Evolutionary conservation across 345 rosid genomes (phyloP), one percentile per base, ranked within the genome.

Genomic region (Linum tenue): DNA sequence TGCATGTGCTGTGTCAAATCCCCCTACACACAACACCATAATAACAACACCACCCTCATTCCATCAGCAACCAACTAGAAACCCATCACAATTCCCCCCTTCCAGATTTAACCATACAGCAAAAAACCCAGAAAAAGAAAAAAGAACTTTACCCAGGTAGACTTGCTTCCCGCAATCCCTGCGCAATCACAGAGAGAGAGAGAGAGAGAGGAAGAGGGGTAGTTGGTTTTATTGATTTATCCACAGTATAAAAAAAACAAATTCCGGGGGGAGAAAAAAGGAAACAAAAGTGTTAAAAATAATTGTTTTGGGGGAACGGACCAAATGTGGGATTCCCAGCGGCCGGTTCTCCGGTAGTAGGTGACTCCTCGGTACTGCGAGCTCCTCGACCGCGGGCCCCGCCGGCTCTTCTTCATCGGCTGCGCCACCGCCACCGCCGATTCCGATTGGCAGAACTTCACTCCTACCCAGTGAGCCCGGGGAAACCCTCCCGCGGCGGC

Each of bases 291-390:
- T 22, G 31, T 22, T 22, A 22, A 22, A n/a, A 22, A 22, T 22
- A 22, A 22, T 22, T 22, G 0, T 41, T 41, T 41, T 4, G 7
- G 35, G 12, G 53, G 7, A 31, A 74, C 78, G 9, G 57, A 90
- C 99, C 99, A 94, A 62, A 94, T 94, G 79, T 94, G 99, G 62
- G 99, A 94, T 73, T 94, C 99, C 99, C 99, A 94, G 67, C 99
- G 82, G 61, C 99, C 99, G 22, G 99, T 94, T 67, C 99, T 80
- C 76, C 99, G 82, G 76, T 94, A 94, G 69, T 85, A 94, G 51
- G 99, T 94, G 59, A 94, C 99, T 6, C 99, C 99, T 50, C 99
- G 81, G 67, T 88, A 94, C 72, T 94, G 99, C 9, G 99, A 94
- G 77, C 99, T 94, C 65, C 95, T 80, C 5, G 99, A 94, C 70